A percentile compares a stretch with the other conserved stretches of the same genome.
Evolutionary conservation across 2,329 filamentous ascomycete genomes (phyloP).

Genomic region (Alternaria sp.): DNA sequence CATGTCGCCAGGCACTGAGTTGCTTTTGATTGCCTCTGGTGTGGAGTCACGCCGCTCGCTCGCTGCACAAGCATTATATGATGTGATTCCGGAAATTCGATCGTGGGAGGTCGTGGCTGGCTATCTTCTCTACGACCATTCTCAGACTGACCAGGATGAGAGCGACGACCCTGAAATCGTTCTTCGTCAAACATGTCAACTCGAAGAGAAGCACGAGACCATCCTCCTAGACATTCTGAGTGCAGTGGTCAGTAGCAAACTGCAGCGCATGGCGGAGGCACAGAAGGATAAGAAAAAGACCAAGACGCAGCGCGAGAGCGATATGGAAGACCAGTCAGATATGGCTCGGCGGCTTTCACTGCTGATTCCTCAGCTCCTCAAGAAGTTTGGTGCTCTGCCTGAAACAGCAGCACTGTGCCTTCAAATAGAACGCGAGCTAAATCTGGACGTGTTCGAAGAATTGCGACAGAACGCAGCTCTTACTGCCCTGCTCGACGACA

Average conservation of each 20-base stretch:
- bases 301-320: constrained; percentile 63
- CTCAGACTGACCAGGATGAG: constrained; percentile 62
- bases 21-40: constrained; percentile 66
- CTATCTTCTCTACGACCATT: constrained; percentile 93
- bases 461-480: constrained; percentile 87
- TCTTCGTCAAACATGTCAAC: constrained; percentile 76
- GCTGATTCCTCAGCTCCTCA: constrained; percentile 84
- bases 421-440: constrained; percentile 83
- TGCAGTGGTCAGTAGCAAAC: constrained; percentile 77
- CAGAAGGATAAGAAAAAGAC: constrained; percentile 65
- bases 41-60: constrained; percentile 85
- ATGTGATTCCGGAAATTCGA: constrained; percentile 79
- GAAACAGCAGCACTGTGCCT: constrained; percentile 87
- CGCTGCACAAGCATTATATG: constrained; percentile 85
- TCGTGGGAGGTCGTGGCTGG: constrained; percentile 90
- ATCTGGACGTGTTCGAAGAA: constrained; percentile 87
- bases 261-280: constrained; percentile 72
- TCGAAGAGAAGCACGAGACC: constrained; percentile 79
- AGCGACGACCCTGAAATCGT: constrained; percentile 68
- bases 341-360: constrained; percentile 79
- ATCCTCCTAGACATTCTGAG: constrained; percentile 89
- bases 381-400: constrained; percentile 91
- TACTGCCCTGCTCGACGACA: constrained; percentile 83
- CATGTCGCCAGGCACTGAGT: constrained; percentile 52
- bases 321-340: constrained; percentile 79